phyloP scores from a whole-genome alignment of 768 basidiomycete species.

The Tricholoma matsutake region DNA sequence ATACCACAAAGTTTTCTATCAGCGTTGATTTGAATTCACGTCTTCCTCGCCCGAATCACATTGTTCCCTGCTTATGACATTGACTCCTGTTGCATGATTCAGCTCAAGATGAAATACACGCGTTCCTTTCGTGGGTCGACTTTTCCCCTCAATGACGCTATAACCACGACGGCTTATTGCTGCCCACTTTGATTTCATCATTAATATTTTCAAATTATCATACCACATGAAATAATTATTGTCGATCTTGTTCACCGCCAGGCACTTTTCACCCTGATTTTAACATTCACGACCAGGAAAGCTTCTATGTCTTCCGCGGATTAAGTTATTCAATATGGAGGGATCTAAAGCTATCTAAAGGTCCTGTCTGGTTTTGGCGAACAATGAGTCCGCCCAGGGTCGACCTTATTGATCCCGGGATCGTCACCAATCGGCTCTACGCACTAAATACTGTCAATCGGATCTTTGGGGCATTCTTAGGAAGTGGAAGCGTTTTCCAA shows the following conservation, averaged over 20 bases:
- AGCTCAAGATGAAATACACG: background rate
- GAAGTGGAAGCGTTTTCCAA: conserved; percentile 4
- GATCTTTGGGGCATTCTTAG: conserved; percentile 5
- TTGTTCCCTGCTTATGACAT: conserved; percentile 9
- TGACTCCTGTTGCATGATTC: conserved; percentile 1
- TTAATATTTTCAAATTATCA: background rate
- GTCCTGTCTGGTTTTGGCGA: conserved; percentile 2
- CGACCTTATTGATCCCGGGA: background rate
- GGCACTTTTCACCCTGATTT: background rate
- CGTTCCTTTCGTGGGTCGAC: background rate
- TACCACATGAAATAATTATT: background rate
- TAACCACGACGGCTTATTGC: background rate
- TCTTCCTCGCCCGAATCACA: background rate
- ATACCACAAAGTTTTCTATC: conserved; percentile 1
- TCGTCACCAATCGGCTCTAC: conserved; percentile 5
- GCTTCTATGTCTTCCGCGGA: background rate
- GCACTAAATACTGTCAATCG: background rate
- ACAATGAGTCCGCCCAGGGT: conserved; percentile 6
- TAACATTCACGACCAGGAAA: too few relatives aligned
- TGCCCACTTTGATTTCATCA: background rate
- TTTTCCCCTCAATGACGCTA: background rate
- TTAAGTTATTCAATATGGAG: background rate
- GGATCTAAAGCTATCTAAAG: background rate
- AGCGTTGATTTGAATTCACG: background rate
- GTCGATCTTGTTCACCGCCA: background rate